These are phyloP conservation scores for Ustilago vetiveriae DNA, from an alignment of 1,284 basidiomycete genomes.

Conservation along the genomic window DNA sequence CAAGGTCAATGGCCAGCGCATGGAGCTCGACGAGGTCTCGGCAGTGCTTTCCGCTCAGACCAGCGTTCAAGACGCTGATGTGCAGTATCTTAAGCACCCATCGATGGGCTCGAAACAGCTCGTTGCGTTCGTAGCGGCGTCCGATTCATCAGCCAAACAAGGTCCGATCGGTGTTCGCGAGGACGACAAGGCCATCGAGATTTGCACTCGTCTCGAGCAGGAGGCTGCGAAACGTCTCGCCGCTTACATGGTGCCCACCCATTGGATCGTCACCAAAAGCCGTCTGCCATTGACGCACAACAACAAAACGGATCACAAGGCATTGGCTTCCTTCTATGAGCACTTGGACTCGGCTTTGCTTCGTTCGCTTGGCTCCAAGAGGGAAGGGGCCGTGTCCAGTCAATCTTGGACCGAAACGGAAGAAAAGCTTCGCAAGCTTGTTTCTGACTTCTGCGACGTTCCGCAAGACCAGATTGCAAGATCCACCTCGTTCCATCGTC, in stretches of 20 bases:
- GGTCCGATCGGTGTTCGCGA: constrained; percentile 17
- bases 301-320: constrained; percentile 62
- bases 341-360: constrained; percentile 25
- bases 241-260: constrained; percentile 61
- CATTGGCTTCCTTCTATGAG: constrained; percentile 36
- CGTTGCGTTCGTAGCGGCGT: constrained; percentile 53
- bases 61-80: constrained; percentile 51
- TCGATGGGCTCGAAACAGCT: constrained; percentile 55
- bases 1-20: constrained; percentile 66
- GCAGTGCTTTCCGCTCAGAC: constrained; percentile 40
- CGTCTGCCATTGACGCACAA: constrained; percentile 62
- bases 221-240: constrained; percentile 49
- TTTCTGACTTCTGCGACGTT: constrained; percentile 36
- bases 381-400: constrained; percentile 15
- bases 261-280: constrained; percentile 44
- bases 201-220: constrained; percentile 34
- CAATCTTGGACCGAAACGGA: constrained; percentile 35
- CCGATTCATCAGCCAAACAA: constrained; percentile 1
- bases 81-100: constrained; percentile 61
- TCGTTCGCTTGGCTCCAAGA: constrained; percentile 21
- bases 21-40: constrained; percentile 65
- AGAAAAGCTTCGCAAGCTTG: constrained; percentile 20
- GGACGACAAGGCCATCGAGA: constrained; percentile 37
- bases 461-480: constrained; percentile 28
- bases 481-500: constrained; percentile 56